Conservation (phyloP, 805 yeast genomes). For the Blastobotrys robertii region DNA sequence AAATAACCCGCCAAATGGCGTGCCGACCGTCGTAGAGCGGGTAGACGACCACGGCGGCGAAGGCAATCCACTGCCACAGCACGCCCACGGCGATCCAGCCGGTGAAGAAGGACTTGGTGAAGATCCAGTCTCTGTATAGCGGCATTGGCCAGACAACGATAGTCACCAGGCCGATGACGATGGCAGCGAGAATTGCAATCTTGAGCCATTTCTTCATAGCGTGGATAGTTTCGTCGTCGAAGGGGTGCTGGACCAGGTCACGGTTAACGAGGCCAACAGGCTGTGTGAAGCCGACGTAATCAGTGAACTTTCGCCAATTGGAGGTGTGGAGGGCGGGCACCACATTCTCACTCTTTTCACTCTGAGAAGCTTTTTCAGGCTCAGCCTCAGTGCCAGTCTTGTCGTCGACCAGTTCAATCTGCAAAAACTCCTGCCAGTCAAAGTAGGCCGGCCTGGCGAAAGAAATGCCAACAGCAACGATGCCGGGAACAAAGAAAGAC, state of each 20-base stretch:
- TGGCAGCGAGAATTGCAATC: slow-evolving; percentile 51
- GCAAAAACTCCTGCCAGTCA: slow-evolving; percentile 27
- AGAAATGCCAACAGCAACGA: slow-evolving; percentile 72
- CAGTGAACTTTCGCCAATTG: slow-evolving; percentile 56
- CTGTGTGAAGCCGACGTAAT: slow-evolving; percentile 48
- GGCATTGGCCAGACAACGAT: slow-evolving; percentile 89
- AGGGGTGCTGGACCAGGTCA: slow-evolving; percentile 36
- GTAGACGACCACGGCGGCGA: slow-evolving; percentile 48
- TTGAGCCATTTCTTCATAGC: slow-evolving; percentile 47
- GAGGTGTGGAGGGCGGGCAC: slow-evolving; percentile 67
- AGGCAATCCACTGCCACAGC: slow-evolving; percentile 57
- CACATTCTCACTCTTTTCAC: slow-evolving; percentile 72
- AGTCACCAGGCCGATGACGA: slow-evolving; percentile 50
- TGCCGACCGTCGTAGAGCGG: slow-evolving; percentile 70
- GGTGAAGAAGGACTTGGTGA: slow-evolving; percentile 67
- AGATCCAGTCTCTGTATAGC: slow-evolving; percentile 78
- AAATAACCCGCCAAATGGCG: slow-evolving; percentile 50
- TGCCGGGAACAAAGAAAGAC: slow-evolving; percentile 52
- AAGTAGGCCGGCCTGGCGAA: slow-evolving; percentile 33
- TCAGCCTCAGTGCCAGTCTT: slow-evolving; percentile 35
- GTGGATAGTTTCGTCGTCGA: slow-evolving; percentile 19
- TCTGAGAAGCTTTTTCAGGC: slow-evolving; percentile 60
- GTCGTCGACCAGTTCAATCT: slow-evolving; percentile 47
- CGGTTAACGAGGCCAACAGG: slow-evolving; percentile 64
- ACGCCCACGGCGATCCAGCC: slow-evolving; percentile 83